These are phyloP conservation scores for Arachis stenosperma DNA, from an alignment of 306 rosid species.

Conservation along the genomic window DNA sequence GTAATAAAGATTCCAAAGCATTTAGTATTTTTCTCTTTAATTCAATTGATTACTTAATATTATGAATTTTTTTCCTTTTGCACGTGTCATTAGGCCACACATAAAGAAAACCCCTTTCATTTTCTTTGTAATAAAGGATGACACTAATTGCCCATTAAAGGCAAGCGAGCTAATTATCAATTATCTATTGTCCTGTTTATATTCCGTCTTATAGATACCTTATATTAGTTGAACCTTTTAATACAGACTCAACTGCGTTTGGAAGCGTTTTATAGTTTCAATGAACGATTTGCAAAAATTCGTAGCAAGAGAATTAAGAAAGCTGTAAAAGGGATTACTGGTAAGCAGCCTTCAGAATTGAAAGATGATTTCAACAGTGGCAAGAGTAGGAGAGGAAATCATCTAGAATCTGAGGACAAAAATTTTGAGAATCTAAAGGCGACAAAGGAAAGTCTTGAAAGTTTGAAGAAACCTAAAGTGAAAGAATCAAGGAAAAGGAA, in stretches of 20 bases:
- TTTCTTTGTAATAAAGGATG: slow-evolving; percentile 8
- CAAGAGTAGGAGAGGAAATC: slow-evolving; percentile 38
- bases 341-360: slow-evolving; percentile 55
- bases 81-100: not conserved
- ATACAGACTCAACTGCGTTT: slow-evolving; percentile 87
- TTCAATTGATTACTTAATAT: not conserved
- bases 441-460: slow-evolving; percentile 43
- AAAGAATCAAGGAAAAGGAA: slow-evolving; percentile 63
- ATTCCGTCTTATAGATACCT: slow-evolving; percentile 35
- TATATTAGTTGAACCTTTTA: slow-evolving; percentile 33
- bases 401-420: slow-evolving; percentile 48
- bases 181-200: slow-evolving; percentile 14
- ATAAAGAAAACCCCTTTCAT: not conserved
- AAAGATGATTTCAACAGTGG: slow-evolving; percentile 47
- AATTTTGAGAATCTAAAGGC: slow-evolving; percentile 45
- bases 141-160: slow-evolving; percentile 18
- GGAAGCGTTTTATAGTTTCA: slow-evolving; percentile 92
- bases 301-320: slow-evolving; percentile 91
- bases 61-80: not conserved
- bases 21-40: not conserved
- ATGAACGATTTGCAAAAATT: slow-evolving; percentile 89
- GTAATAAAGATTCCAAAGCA: not conserved
- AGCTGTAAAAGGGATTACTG: slow-evolving; percentile 85
- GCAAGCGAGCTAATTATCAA: slow-evolving; percentile 25
- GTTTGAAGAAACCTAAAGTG: slow-evolving; percentile 40